Percentiles rank a stretch among this genome's conserved stretches.
Evolutionary conservation across 1,284 basidiomycete genomes (phyloP).

Genomic region (Rhodotorula sp.): DNA sequence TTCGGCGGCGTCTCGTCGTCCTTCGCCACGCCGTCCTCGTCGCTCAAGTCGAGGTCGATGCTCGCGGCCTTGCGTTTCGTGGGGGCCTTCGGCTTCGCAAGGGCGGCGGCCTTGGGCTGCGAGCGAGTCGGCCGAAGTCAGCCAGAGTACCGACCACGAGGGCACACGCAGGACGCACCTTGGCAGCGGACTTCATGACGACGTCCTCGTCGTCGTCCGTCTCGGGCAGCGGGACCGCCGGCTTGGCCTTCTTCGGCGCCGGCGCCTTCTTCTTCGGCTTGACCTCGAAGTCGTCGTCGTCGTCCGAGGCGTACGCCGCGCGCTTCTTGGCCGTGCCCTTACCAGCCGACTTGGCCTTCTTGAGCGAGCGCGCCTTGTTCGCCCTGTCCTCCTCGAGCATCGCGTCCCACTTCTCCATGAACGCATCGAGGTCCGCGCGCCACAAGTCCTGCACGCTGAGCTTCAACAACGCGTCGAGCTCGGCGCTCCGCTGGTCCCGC

Average conservation of each 20-base stretch:
- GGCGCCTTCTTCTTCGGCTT: slow-evolving; percentile 50
- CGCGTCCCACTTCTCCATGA: slow-evolving; percentile 77
- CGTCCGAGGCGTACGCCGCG: slow-evolving; percentile 54
- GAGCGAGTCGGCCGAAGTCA: neutral
- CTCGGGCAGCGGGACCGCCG: slow-evolving; percentile 2
- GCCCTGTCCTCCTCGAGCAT: slow-evolving; percentile 58
- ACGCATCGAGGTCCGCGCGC: slow-evolving; percentile 82
- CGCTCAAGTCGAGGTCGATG: slow-evolving; percentile 17
- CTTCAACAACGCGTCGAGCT: slow-evolving; percentile 75
- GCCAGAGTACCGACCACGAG: no score
- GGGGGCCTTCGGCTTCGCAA: slow-evolving; percentile 5
- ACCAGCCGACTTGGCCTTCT: slow-evolving; percentile 42
- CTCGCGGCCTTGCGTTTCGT: slow-evolving; percentile 14
- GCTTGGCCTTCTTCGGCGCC: neutral
- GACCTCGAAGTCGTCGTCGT: slow-evolving; percentile 60
- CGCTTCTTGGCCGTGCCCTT: slow-evolving; percentile 63
- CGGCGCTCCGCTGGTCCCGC: slow-evolving; percentile 76
- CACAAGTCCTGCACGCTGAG: slow-evolving; percentile 81
- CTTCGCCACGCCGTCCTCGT: slow-evolving; percentile 2
- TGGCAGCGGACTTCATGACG: neutral
- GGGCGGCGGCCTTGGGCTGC: neutral
- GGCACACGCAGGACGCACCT: slow-evolving; percentile 5
- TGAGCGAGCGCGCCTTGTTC: slow-evolving; percentile 56
- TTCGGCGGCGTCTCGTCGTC: slow-evolving; percentile 8
- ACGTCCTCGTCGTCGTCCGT: slow-evolving; percentile 14